Percentiles rank a stretch among this genome's conserved stretches.
Conservation (phyloP, 495 filamentous ascomycete species). For the Penicillium ochrochloron region DNA sequence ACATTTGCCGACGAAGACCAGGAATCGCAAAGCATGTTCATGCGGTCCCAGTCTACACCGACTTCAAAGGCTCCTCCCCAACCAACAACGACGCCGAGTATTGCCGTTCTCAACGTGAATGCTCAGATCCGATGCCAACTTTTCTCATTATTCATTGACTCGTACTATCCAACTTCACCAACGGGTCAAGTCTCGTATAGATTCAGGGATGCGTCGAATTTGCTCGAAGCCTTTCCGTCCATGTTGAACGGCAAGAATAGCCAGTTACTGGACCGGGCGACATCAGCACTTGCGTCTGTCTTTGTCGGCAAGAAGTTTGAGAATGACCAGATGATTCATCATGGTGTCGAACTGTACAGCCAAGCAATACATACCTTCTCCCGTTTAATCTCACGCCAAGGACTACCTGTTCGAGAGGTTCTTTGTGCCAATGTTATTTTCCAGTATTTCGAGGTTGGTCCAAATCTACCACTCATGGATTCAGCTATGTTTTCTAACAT, state of each 20-base stretch:
- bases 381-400: conserved; percentile 11
- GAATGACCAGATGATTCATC: conserved; percentile 14
- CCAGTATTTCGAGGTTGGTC: conserved; percentile 22
- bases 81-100: neutral
- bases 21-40: neutral
- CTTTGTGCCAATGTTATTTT: conserved; percentile 24
- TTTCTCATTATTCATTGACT: conserved; percentile 25
- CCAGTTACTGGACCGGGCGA: conserved; percentile 21
- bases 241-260: conserved; percentile 17
- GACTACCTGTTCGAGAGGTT: conserved; percentile 19
- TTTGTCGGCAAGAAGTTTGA: conserved; percentile 24
- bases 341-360: conserved; percentile 20
- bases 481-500: conserved; percentile 4
- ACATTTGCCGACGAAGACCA: conserved; percentile 11
- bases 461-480: neutral
- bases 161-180: conserved; percentile 17
- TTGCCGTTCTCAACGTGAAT: conserved; percentile 22
- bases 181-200: conserved; percentile 14
- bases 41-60: neutral
- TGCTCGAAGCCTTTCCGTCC: conserved; percentile 19
- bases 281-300: conserved; percentile 19
- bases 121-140: conserved; percentile 24
- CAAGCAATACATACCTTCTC: conserved; percentile 19
- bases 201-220: conserved; percentile 15
- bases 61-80: neutral